phyloP scores from a whole-genome alignment of 2,329 filamentous ascomycete genomes.

The Immersiporthe knoxdaviesiana region DNA sequence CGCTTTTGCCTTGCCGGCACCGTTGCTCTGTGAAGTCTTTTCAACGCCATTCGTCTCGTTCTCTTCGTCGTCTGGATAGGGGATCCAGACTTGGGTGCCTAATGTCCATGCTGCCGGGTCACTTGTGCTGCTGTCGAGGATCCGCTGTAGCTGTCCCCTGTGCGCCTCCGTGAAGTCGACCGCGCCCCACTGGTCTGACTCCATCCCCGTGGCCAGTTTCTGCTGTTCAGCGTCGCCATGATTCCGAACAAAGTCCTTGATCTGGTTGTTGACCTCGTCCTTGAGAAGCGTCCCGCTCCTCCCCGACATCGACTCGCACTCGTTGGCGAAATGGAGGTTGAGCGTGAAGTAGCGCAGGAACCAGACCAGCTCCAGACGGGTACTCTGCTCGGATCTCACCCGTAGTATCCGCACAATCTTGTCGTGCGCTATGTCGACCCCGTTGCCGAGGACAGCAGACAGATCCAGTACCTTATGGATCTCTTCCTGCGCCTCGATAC shows the following conservation, averaged over 20 bases:
- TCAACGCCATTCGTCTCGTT: conserved; percentile 37
- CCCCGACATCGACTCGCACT: conserved; percentile 83
- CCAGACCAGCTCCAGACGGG: conserved; percentile 65
- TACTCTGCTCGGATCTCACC: conserved; percentile 75
- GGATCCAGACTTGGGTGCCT: conserved; percentile 61
- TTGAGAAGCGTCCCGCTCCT: conserved; percentile 76
- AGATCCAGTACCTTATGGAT: conserved; percentile 77
- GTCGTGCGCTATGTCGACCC: conserved; percentile 79
- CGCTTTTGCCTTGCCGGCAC: conserved; percentile 68
- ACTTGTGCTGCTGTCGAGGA: conserved; percentile 71
- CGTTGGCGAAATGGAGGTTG: conserved; percentile 81
- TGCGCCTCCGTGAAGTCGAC: conserved; percentile 73
- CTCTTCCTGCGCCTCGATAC: conserved; percentile 68
- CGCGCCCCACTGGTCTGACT: conserved; percentile 78
- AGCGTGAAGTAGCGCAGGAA: conserved; percentile 84
- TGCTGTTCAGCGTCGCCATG: conserved; percentile 75
- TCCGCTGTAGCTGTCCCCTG: conserved; percentile 60
- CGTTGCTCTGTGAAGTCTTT: conserved; percentile 48
- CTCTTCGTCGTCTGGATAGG: conserved; percentile 45
- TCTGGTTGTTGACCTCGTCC: conserved; percentile 78
- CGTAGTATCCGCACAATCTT: conserved; percentile 75
- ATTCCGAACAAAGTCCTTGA: conserved; percentile 75
- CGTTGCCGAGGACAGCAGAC: conserved; percentile 76
- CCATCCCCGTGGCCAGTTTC: conserved; percentile 74
- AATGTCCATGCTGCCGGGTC: conserved; percentile 71